Conservation (phyloP, 352 stramenopile genomes). For the Pythium chondricola region DNA sequence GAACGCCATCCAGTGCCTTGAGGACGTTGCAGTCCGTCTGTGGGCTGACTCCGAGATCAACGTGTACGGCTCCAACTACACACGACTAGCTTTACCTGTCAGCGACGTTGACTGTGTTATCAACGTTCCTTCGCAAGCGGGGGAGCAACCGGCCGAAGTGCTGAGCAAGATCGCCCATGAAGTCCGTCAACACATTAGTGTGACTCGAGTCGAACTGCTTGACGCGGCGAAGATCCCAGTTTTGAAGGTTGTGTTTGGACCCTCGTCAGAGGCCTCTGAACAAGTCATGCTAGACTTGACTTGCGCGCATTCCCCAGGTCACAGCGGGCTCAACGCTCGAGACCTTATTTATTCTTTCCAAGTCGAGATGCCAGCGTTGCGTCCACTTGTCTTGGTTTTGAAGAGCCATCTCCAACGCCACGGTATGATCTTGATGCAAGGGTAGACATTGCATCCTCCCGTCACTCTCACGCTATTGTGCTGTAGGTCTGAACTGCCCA, state of each 20-base stretch:
- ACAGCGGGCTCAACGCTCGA: conserved; percentile 91
- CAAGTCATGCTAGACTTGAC: conserved; percentile 91
- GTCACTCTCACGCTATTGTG: too few species aligned
- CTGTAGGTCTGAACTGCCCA: conserved; percentile 84
- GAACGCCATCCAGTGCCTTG: conserved; percentile 9
- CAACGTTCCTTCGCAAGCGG: conserved; percentile 70
- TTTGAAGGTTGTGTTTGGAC: conserved; percentile 88
- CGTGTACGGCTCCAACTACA: conserved; percentile 96
- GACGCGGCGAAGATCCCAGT: conserved; percentile 93
- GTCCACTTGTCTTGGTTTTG: conserved; percentile 92
- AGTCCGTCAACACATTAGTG: conserved; percentile 74
- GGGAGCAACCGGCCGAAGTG: conserved; percentile 76
- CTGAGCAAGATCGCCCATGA: conserved; percentile 87
- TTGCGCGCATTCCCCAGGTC: conserved; percentile 90
- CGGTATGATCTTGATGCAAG: conserved; percentile 22
- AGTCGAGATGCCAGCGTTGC: conserved; percentile 89
- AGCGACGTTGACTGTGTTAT: conserved; percentile 97
- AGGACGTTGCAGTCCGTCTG: conserved; percentile 23
- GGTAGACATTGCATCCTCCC: too few species aligned
- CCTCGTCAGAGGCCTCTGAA: conserved; percentile 18
- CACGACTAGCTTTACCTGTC: conserved; percentile 89
- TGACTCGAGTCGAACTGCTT: conserved; percentile 90
- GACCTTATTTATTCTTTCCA: conserved; percentile 89
- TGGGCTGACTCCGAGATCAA: conserved; percentile 91
- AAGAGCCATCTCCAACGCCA: conserved; percentile 78